phyloP scores from a whole-genome alignment of 2,329 filamentous ascomycete genomes.

The Aspergillus niger region DNA sequence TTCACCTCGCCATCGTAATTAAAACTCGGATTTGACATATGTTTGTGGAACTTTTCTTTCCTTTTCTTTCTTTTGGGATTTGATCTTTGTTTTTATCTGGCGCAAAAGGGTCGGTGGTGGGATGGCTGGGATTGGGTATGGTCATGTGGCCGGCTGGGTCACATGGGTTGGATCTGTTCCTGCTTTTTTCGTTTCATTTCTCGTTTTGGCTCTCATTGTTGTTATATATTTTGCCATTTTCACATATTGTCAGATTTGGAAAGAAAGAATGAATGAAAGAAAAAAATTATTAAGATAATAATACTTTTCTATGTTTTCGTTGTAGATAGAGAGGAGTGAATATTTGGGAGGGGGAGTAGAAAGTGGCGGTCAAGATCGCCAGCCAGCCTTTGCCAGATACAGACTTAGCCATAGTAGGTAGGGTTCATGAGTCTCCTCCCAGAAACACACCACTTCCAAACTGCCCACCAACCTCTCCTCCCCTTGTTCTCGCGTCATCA shows the following conservation, averaged over 20 bases:
- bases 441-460: background rate
- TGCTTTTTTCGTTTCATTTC: conserved; percentile 8
- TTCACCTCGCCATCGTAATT: background rate
- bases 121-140: background rate
- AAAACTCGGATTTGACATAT: conserved; percentile 6
- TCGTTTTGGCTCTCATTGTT: background rate
- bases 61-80: conserved; percentile 4
- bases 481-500: background rate
- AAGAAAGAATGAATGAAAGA: background rate
- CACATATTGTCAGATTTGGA: background rate
- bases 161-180: background rate
- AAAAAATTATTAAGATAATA: background rate
- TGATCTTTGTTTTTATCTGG: conserved; percentile 1
- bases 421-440: background rate
- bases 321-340: background rate
- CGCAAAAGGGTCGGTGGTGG: background rate
- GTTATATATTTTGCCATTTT: conserved; percentile 2
- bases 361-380: conserved; percentile 1
- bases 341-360: background rate
- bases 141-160: background rate
- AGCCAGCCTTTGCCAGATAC: background rate
- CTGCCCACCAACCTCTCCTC: background rate
- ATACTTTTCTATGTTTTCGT: background rate
- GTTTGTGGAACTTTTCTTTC: conserved; percentile 22
- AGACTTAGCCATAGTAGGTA: background rate